Conservation (phyloP, 2,329 filamentous ascomycete genomes). For the Aspergillus latus region DNA sequence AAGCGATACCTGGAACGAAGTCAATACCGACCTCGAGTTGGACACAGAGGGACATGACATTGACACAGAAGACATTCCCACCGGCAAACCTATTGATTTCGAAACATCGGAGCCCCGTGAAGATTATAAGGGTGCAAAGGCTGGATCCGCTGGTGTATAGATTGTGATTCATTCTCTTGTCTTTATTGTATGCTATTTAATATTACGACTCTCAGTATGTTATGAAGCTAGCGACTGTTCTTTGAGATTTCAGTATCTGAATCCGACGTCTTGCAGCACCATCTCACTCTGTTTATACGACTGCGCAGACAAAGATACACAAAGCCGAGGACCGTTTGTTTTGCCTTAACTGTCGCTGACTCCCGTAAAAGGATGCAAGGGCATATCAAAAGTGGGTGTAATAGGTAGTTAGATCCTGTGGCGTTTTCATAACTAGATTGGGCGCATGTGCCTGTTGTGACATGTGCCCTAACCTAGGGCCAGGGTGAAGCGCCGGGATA, state of each 20-base stretch:
- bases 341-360: no score
- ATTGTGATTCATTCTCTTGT: slow-evolving; percentile 10
- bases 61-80: slow-evolving; percentile 27
- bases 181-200: background rate
- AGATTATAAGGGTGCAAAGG: slow-evolving; percentile 28
- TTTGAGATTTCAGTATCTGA: background rate
- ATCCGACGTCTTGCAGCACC: background rate
- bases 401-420: no score
- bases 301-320: no score
- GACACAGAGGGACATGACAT: slow-evolving; percentile 36
- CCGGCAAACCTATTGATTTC: slow-evolving; percentile 13
- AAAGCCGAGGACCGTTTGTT: no score
- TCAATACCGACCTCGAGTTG: slow-evolving; percentile 47
- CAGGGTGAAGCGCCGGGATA: background rate
- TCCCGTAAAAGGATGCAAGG: no score
- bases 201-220: background rate
- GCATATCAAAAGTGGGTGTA: no score
- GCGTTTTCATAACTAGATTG: no score
- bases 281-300: no score
- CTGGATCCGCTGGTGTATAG: slow-evolving; percentile 12
- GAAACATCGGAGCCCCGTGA: slow-evolving; percentile 12
- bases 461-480: background rate
- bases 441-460: no score
- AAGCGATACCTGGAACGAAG: slow-evolving; percentile 75
- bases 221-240: background rate